Conservation (phyloP, 495 filamentous ascomycete genomes). For the Trichoderma virens region DNA sequence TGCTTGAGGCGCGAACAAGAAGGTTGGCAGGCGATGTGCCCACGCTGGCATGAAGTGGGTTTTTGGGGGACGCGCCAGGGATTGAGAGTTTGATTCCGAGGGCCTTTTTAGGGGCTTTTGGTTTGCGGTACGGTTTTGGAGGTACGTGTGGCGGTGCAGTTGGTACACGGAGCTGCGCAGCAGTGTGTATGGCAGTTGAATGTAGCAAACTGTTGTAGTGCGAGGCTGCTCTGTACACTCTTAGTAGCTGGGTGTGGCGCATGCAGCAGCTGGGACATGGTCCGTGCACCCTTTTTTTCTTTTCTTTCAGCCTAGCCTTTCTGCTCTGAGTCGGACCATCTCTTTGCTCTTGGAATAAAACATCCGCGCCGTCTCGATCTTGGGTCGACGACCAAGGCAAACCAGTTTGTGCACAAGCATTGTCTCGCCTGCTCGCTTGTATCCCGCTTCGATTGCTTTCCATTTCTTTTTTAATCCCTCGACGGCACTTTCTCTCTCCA, state of each 20-base stretch:
- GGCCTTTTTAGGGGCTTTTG: neutral
- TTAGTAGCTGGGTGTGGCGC: no score
- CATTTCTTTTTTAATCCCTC: neutral
- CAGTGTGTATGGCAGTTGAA: neutral
- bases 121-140: neutral
- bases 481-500: neutral
- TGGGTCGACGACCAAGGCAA: neutral
- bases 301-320: no score
- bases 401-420: neutral
- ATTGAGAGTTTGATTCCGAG: neutral
- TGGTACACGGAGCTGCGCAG: neutral
- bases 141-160: neutral
- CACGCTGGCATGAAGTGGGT: slow-evolving; percentile 3
- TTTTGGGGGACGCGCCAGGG: neutral
- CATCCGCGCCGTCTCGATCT: neutral
- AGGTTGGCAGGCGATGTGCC: no score
- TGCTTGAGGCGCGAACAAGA: neutral
- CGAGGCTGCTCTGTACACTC: no score
- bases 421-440: no score
- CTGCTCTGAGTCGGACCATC: no score
- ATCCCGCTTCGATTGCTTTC: no score
- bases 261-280: neutral
- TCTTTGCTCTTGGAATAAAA: neutral
- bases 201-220: no score
- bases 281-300: neutral